Conservation (phyloP, 352 stramenopile genomes). For the Achlya hypogyna region DNA sequence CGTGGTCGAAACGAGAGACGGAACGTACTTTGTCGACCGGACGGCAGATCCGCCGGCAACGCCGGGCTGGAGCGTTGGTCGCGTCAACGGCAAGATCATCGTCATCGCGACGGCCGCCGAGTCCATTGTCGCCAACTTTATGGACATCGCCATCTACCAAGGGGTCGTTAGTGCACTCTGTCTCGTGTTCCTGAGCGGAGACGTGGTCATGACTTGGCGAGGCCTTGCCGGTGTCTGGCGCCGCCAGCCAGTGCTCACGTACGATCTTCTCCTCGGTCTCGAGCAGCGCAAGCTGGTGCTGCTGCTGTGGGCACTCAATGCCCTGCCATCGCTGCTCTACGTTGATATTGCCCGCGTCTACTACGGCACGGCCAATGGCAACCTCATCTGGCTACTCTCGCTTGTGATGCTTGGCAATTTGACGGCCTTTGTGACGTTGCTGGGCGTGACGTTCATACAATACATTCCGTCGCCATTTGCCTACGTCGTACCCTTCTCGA, state of each 20-base stretch:
- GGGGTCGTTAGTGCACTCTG: not conserved
- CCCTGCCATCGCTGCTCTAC: not conserved
- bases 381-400: constrained; percentile 8
- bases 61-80: not conserved
- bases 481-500: not conserved
- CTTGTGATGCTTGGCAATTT: not conserved
- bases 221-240: not conserved
- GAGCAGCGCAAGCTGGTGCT: constrained; percentile 11
- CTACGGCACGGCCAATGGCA: constrained; percentile 8
- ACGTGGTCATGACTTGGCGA: not conserved
- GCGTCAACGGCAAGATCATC: not conserved
- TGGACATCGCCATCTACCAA: constrained; percentile 2
- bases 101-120: not conserved
- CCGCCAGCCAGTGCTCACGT: constrained; percentile 1
- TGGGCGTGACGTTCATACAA: not conserved
- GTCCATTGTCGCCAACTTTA: constrained; percentile 3
- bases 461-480: not conserved
- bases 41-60: not conserved
- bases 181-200: not conserved
- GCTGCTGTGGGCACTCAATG: not conserved
- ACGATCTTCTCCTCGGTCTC: not conserved
- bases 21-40: not conserved
- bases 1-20: not conserved
- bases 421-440: not conserved
- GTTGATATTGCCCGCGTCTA: constrained; percentile 12